Conservation (phyloP, 768 basidiomycete genomes). For the Leccinum pellstonianum region DNA sequence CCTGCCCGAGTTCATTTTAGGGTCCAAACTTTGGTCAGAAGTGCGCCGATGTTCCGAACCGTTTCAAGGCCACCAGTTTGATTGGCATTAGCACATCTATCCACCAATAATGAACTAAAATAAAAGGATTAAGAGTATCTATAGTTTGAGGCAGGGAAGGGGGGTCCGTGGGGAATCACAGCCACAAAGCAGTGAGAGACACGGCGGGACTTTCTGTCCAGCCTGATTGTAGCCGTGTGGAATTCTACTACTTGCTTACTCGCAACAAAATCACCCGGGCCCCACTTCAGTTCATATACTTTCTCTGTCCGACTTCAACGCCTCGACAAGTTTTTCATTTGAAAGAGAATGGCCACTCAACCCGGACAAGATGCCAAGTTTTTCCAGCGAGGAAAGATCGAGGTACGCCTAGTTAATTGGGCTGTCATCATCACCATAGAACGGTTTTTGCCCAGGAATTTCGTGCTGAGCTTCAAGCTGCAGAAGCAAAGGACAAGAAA, state of each 20-base stretch:
- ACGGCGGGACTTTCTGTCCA: no score
- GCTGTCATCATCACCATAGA: conserved; percentile 11
- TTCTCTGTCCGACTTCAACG: conserved; percentile 1
- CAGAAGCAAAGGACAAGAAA: conserved; percentile 96
- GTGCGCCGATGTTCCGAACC: conserved; percentile 48
- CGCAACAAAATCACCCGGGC: not conserved
- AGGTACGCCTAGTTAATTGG: conserved; percentile 45
- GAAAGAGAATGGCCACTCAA: conserved; percentile 42
- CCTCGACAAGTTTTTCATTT: not conserved
- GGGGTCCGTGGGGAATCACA: no score
- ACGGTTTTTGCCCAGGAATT: conserved; percentile 60
- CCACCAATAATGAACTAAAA: no score
- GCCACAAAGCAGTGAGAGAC: no score
- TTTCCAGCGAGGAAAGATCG: conserved; percentile 89
- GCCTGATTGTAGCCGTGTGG: no score
- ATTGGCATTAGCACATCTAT: no score
- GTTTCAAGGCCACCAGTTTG: conserved; percentile 14
- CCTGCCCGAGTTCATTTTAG: conserved; percentile 7
- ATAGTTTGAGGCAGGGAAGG: no score
- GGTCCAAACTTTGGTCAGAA: conserved; percentile 38
- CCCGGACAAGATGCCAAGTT: conserved; percentile 88
- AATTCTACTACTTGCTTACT: not conserved
- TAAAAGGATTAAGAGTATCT: no score
- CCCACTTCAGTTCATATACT: not conserved
- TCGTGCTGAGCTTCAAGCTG: conserved; percentile 85